Evolutionary conservation across 139 green algal species (phyloP).

Genomic region (Micractinium sp.): DNA sequence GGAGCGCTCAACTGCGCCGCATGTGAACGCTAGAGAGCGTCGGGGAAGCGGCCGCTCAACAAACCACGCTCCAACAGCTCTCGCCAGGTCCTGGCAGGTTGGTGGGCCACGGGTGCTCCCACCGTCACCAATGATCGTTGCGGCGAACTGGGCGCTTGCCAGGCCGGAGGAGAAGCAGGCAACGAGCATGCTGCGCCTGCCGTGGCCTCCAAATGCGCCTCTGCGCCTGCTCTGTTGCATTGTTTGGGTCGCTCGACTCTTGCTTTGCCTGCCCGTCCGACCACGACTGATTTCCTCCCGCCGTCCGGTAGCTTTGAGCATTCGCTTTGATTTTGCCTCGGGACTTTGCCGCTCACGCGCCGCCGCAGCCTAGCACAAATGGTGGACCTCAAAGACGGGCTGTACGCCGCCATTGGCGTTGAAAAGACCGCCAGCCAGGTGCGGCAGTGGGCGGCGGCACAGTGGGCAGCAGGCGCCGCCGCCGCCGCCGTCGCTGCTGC

Average conservation of each 20-base stretch:
- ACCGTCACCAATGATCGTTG: background rate
- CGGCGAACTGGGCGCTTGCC: background rate
- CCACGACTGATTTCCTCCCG: no score
- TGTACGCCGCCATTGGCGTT: conserved; percentile 74
- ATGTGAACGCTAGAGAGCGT: background rate
- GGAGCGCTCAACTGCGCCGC: background rate
- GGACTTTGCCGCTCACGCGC: background rate
- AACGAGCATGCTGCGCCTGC: background rate
- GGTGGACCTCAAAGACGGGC: conserved; percentile 14
- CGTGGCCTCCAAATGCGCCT: background rate
- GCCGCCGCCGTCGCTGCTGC: background rate
- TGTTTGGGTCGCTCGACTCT: background rate
- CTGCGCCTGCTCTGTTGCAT: background rate
- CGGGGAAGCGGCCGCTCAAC: background rate
- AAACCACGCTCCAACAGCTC: background rate
- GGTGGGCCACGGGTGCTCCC: background rate
- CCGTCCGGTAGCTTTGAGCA: background rate
- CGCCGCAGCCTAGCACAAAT: background rate
- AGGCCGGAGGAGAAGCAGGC: no score
- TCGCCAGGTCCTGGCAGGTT: background rate
- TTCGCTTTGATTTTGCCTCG: background rate
- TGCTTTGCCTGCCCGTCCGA: background rate
- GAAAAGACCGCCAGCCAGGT: conserved; percentile 62
- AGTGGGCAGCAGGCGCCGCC: background rate
- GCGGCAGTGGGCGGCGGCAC: background rate